Base-by-base conservation (phyloP, 2,329 filamentous ascomycete genomes). In the Xylaria sp. region DNA sequence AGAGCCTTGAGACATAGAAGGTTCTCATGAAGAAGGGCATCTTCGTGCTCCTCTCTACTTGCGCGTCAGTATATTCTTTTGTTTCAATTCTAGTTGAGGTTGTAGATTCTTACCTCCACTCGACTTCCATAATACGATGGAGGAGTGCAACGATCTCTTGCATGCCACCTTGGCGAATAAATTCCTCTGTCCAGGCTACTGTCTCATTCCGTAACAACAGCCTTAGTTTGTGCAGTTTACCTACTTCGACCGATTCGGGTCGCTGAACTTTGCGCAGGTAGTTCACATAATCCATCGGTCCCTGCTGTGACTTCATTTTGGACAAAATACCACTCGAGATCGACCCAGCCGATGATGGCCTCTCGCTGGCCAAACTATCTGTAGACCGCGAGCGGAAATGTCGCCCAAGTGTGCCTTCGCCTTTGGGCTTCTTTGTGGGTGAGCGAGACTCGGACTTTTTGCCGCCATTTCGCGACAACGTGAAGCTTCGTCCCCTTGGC, bases 1-100 rank as follows among this genome's bases (percentile, higher is more conserved):
- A 98, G 86, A 0, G 93, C 96, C 81, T 99, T 99, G 72, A 99
- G 86, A 77, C 96, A 98, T 51, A 97, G 87, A 59, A 99, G 85
- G 36, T 93, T 91, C 81, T 99, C 96, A 77, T 98, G 95, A 6
- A 99, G 87, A 44, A 99, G 86, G 10, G 91, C 91, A 77, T 98
- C 96, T 81, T 98, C 96, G 76, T 98, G 95, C 75, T 98, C 96
- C 84, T 97, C 96, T 77, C 93, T 94, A 73, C 68, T 69, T 69
- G 38, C 4, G 44, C 33, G 72, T 82, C 64, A 82, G 77, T 63
- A 63, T 65, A 11, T 11, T 58, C 2, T 9, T 67, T 15, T 36
- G 33, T 31, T 17, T 15, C 6, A 15, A 57, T 56, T 20, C 13
- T 33, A 13, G n/a, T 31, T 2, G 6, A 7, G 33, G 58, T 40